Evolutionary conservation across 1,139 yeast genomes (phyloP), one percentile per base, ranked within the genome.

Genomic region (Geotrichum europaeum): DNA sequence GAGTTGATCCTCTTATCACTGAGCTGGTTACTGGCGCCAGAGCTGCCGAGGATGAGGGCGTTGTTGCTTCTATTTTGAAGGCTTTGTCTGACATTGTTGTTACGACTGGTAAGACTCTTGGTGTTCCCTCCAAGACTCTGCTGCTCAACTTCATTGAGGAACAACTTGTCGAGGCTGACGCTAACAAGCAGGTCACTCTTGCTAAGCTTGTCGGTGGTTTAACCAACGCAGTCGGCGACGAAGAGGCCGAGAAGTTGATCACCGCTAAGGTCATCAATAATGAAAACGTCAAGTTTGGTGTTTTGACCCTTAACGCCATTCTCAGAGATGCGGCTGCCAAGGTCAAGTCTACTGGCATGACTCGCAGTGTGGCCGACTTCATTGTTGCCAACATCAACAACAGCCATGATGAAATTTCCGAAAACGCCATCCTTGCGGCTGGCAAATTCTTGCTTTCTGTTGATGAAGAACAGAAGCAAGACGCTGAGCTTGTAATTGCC

Each of bases 1-100:
- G 97, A 72, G 94, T 94, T 63, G 99, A 94, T 72, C 96, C 98
- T 3, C 80, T 94, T 63, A 89, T 92, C 15, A 82, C 88, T 51
- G 98, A 92, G 71, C 80, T 92, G 66, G 85, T 90, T 15, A 76
- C 85, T 51, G 95, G 95, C 58, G 89, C 91, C 13, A 85, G 83
- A 69, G 79, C 79, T 63, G 74, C 84, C 13, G 76, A 79, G 10
- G 83, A 81, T 60, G 76, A 77, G 49, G 96, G 92, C 59, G 92
- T 92, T 51, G 86, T 87, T 68, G 81, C 86, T 12, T 89, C 98
- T 0, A 89, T 92, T 88, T 79, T 91, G 68, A 85, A 85, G 70
- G 97, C 96, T 0, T 78, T 94, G 71, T 78, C 89, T 60, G 96
- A 89, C 71, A 95, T 94, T 61, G 90, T 91, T 52, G 78, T 81